Conservation (phyloP, 1,284 basidiomycete genomes). For the Trametes sp. region DNA sequence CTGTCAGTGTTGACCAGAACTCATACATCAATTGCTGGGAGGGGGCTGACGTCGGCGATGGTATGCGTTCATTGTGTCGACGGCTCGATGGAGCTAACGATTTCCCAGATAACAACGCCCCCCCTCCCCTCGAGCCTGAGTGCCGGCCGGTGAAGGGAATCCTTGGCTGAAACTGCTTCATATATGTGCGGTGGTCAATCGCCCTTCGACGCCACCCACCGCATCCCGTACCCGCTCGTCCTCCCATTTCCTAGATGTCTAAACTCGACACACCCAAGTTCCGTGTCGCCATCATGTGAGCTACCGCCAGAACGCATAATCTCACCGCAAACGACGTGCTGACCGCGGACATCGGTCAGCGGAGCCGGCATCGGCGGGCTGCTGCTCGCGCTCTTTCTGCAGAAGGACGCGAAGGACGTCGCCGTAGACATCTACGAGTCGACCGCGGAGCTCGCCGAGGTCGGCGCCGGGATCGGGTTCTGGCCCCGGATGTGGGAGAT, state of each 20-base stretch:
- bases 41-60: no score
- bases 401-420: slow-evolving; percentile 43
- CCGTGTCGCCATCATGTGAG: not conserved
- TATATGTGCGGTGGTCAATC: no score
- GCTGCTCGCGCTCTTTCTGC: slow-evolving; percentile 44
- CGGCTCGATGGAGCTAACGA: no score
- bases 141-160: no score
- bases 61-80: no score
- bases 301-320: not conserved
- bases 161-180: no score
- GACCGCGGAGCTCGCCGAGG: slow-evolving; percentile 45
- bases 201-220: no score
- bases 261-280: not conserved
- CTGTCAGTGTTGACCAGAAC: no score
- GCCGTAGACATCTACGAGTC: slow-evolving; percentile 53
- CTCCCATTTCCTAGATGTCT: not conserved
- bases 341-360: slow-evolving; percentile 26
- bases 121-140: no score
- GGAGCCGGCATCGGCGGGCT: slow-evolving; percentile 50
- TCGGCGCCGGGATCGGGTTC: slow-evolving; percentile 50
- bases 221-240: no score
- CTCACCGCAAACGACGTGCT: not conserved
- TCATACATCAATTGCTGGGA: no score
- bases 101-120: no score
- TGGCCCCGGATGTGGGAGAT: slow-evolving; percentile 37